Evolutionary conservation across 2,329 filamentous ascomycete genomes (phyloP), one percentile per base, ranked within the genome.

Genomic region (Bipolaris bicolor): DNA sequence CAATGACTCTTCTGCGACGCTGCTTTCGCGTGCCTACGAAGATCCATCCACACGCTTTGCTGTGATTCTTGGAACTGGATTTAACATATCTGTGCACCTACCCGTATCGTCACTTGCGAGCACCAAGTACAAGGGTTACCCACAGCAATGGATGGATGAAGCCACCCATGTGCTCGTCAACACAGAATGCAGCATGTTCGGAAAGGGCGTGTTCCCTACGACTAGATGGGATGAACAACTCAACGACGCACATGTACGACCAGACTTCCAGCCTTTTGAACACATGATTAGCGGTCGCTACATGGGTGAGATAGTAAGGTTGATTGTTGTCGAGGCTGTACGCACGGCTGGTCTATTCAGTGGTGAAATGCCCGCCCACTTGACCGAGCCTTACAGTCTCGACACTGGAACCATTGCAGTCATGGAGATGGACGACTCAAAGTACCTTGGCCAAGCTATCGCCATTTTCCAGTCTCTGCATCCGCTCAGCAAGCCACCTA

Each of bases 101-200:
- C 86, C 86, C 2, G 80, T 84, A 11, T 71, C 74, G 31, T 79
- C 81, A 34, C 80, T 88, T 36, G 82, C 83, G 3, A 67, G 71
- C 16, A 76, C 79, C 49, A 88, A 88, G 62, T 87, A 86, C 69
- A 84, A 84, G 29, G 67, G 71, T 26, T 80, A 86, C 48, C 81
- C 84, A 1, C 75, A 80, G 15, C 79, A 78, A 37, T 87, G 84
- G 84, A 80, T 84, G 55, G 78, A 81, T 26, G 77, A 81, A 39
- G 84, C 85, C n/a, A 79, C 82, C 29, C 81, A 86, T 57, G 86
- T 88, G 31, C 83, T 88, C 50, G 81, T 88, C 65, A 89, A 89
- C 69, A 88, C 83, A 7, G 86, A 89, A 68, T 77, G 88, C 64
- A 87, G 85, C 77, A 88, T 88, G 86, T 88, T 88, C 61, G 86